These are phyloP conservation scores for Nemania abortiva DNA, from an alignment of 2,329 filamentous ascomycete genomes.

Conservation along the genomic window DNA sequence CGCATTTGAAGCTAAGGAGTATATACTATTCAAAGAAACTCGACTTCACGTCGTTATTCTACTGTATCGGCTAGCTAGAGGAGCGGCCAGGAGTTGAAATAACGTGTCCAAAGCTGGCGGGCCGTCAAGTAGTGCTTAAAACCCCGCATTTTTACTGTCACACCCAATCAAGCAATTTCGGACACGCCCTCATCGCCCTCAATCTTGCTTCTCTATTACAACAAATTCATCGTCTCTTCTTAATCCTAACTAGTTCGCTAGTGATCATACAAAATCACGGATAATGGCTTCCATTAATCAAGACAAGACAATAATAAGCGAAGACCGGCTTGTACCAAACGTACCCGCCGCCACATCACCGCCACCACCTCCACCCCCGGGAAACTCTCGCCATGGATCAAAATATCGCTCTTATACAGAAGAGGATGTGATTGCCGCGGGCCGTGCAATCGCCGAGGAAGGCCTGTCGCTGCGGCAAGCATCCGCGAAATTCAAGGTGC, in stretches of 20 bases:
- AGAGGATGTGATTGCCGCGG: slow-evolving; percentile 41
- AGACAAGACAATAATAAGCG: not conserved
- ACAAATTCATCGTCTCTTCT: not conserved
- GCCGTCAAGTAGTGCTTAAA: slow-evolving; percentile 14
- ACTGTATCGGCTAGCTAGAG: too few species aligned
- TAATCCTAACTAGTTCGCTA: not conserved
- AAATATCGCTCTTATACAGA: slow-evolving; percentile 45
- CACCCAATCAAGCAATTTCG: slow-evolving; percentile 14
- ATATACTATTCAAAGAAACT: slow-evolving; percentile 11
- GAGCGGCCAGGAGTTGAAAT: not conserved
- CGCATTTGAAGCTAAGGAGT: slow-evolving; percentile 8
- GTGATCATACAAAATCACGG: not conserved
- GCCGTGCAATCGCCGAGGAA: slow-evolving; percentile 40
- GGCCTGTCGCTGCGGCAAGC: slow-evolving; percentile 45
- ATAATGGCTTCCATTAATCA: slow-evolving; percentile 5
- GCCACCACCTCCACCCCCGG: not conserved
- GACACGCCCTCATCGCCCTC: slow-evolving; percentile 9
- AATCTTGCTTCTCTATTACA: not conserved
- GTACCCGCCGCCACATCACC: not conserved
- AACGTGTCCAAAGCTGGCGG: not conserved
- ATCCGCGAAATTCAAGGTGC: slow-evolving; percentile 41
- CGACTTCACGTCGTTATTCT: not conserved
- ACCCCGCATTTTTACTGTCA: slow-evolving; percentile 19
- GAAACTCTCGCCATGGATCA: slow-evolving; percentile 32
- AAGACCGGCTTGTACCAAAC: not conserved